Conservation (phyloP, 225 moss, liverwort and hornwort species). For the Physcomitrium patens region DNA sequence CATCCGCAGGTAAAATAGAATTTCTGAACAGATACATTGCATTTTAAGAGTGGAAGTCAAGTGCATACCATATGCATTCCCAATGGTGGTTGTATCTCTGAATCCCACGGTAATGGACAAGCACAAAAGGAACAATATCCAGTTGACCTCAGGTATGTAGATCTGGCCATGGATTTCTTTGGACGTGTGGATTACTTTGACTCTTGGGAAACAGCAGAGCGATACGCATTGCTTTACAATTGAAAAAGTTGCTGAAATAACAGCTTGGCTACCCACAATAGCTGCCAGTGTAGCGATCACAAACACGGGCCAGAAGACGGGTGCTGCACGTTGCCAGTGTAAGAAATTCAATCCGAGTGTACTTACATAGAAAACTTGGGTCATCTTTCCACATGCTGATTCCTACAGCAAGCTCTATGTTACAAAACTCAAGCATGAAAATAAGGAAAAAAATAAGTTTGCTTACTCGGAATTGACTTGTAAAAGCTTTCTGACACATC, state of each 20-base stretch:
- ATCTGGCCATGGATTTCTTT: conserved; percentile 70
- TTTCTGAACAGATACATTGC: background rate
- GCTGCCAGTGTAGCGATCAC: conserved; percentile 75
- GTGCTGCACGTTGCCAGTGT: background rate
- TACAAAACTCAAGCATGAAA: no score
- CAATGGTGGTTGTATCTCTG: conserved; percentile 49
- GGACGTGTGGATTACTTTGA: conserved; percentile 83
- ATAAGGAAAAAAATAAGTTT: no score
- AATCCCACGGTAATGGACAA: conserved; percentile 80
- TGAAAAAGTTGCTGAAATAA: conserved; percentile 85
- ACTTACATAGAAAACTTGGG: no score
- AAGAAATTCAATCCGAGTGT: no score
- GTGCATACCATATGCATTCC: conserved; percentile 76
- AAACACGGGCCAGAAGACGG: conserved; percentile 79
- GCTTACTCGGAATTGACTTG: conserved; percentile 42
- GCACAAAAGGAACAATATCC: conserved; percentile 72
- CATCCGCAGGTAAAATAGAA: no score
- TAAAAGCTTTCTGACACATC: conserved; percentile 69
- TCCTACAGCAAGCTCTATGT: no score
- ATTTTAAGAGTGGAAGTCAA: background rate
- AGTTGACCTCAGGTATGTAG: conserved; percentile 85
- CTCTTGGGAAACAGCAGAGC: conserved; percentile 72
- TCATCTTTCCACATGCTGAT: no score
- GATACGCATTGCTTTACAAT: conserved; percentile 70
- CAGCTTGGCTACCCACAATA: conserved; percentile 82